A percentile compares a stretch with the other conserved stretches of the same genome.
Evolutionary conservation across 129 eudicot species (phyloP).

Genomic region (Lactuca saligna): DNA sequence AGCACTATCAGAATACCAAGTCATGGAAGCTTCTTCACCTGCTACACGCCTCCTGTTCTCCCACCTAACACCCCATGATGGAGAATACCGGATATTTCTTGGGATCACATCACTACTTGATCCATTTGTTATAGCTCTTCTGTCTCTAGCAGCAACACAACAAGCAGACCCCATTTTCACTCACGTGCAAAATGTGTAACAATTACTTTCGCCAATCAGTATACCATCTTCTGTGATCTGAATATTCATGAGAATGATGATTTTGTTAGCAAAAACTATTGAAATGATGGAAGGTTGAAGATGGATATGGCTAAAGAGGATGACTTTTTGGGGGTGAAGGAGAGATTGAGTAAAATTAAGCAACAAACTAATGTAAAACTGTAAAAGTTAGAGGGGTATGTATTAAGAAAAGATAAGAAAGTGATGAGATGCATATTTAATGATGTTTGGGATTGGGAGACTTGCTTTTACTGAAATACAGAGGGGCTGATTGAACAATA

Average conservation of each 20-base stretch:
- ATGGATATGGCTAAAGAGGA: not conserved
- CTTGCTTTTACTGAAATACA: conserved; percentile 10
- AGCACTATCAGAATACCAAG: conserved; percentile 60
- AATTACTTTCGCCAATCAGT: conserved; percentile 21
- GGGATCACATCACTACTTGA: conserved; percentile 50
- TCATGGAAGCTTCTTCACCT: conserved; percentile 77
- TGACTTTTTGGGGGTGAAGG: not conserved
- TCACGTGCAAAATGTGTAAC: conserved; percentile 36
- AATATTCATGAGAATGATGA: conserved; percentile 13
- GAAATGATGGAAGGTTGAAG: not conserved
- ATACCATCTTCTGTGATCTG: conserved; percentile 24
- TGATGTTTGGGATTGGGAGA: not conserved
- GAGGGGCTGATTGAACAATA: not conserved
- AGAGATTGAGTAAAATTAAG: conserved; percentile 3
- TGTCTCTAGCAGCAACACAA: conserved; percentile 95
- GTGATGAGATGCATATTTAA: not conserved
- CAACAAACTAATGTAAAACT: conserved; percentile 3
- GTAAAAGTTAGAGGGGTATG: not conserved
- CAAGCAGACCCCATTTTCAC: conserved; percentile 91
- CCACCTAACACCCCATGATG: conserved; percentile 97
- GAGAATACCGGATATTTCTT: conserved; percentile 78
- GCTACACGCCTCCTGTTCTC: conserved; percentile 89
- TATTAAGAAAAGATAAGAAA: conserved; percentile 3
- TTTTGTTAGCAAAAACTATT: not conserved
- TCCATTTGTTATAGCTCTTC: conserved; percentile 70